phyloP scores from a whole-genome alignment of 306 rosid species.

The Prunus mume region DNA sequence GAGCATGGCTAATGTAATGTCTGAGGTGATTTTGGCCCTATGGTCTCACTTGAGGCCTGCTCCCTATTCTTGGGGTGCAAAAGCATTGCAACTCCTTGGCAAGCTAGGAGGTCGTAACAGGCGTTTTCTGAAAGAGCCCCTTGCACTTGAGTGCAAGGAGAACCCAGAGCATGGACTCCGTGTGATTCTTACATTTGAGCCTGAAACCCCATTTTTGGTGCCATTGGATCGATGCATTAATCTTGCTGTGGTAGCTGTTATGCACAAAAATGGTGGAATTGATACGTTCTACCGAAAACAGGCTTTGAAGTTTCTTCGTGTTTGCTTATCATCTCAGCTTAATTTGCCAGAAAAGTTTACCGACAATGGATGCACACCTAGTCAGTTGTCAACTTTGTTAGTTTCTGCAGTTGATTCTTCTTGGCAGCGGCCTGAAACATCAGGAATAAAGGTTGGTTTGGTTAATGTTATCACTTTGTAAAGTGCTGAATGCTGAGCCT shows the following conservation, averaged over 20 bases:
- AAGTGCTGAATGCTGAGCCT: not conserved
- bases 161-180: slow-evolving; percentile 98
- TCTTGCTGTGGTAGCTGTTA: slow-evolving; percentile 88
- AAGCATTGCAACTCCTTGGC: slow-evolving; percentile 97
- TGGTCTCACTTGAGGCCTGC: slow-evolving; percentile 96
- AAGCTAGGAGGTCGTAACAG: slow-evolving; percentile 98
- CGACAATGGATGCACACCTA: slow-evolving; percentile 71
- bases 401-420: slow-evolving; percentile 73
- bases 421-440: slow-evolving; percentile 65
- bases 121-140: slow-evolving; percentile 95
- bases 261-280: slow-evolving; percentile 64
- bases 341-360: slow-evolving; percentile 85
- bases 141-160: slow-evolving; percentile 94
- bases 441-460: slow-evolving; percentile 70
- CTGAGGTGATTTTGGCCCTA: slow-evolving; percentile 86
- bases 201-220: slow-evolving; percentile 96
- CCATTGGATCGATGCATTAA: slow-evolving; percentile 98
- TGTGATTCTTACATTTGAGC: slow-evolving; percentile 96
- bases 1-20: slow-evolving; percentile 93
- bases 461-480: slow-evolving; percentile 5
- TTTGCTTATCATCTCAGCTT: slow-evolving; percentile 92
- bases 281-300: slow-evolving; percentile 84
- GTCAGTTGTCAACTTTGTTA: slow-evolving; percentile 69
- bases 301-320: slow-evolving; percentile 87
- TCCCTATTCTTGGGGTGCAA: slow-evolving; percentile 93